Evolutionary conservation across 1,284 basidiomycete genomes (phyloP).

Genomic region (Fomitopsis betulina): DNA sequence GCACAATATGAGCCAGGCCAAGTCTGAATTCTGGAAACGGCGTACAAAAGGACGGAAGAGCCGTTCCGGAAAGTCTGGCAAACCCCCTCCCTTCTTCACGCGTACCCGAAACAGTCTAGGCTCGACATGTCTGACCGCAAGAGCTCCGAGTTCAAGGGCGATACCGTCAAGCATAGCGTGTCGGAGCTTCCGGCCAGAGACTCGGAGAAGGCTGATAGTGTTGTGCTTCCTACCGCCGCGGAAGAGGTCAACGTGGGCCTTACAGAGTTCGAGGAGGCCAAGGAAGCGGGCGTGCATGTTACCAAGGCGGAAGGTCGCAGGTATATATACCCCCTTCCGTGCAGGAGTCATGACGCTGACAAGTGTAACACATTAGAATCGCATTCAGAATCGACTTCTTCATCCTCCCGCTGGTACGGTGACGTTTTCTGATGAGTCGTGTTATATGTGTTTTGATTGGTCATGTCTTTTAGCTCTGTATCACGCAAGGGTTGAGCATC

Average conservation of each 20-base stretch:
- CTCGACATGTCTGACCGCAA: background rate
- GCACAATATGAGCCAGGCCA: background rate
- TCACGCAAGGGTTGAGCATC: slow-evolving; percentile 15
- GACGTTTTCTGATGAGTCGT: background rate
- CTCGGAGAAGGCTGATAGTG: slow-evolving; percentile 4
- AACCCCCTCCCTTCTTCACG: background rate
- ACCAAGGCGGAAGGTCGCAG: slow-evolving; percentile 11
- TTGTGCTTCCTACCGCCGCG: background rate
- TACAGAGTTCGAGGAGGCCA: slow-evolving; percentile 15
- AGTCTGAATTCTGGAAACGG: background rate
- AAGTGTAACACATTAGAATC: slow-evolving; percentile 6
- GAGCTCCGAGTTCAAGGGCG: background rate
- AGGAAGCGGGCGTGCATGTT: slow-evolving; percentile 12
- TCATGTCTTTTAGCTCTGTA: slow-evolving; percentile 10
- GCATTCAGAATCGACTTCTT: slow-evolving; percentile 16
- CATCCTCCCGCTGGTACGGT: slow-evolving; percentile 16
- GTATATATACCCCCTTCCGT: background rate
- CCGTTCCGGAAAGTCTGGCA: background rate
- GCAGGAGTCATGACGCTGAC: background rate
- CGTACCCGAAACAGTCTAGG: background rate
- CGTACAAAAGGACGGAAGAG: background rate
- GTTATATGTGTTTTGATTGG: background rate
- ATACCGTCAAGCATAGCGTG: background rate
- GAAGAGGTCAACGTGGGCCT: slow-evolving; percentile 15
- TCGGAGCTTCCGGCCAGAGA: background rate